A percentile compares a stretch with the other conserved stretches of the same genome.
These are phyloP conservation scores for Acacia acuminata DNA, from an alignment of 306 rosid genomes.

Conservation along the genomic window DNA sequence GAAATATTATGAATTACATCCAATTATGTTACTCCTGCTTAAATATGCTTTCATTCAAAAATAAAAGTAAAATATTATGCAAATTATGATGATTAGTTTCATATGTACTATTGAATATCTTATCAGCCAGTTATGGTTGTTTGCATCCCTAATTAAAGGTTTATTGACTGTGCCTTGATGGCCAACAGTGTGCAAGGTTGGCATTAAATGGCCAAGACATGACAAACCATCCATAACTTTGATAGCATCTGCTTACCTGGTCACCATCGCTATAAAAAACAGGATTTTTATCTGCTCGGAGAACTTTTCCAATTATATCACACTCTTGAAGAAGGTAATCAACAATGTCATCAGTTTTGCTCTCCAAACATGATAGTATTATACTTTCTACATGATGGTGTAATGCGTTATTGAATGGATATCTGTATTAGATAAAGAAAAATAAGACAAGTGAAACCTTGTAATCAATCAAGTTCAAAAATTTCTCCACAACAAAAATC, in stretches of 20 bases:
- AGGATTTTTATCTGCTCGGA: slow-evolving; percentile 72
- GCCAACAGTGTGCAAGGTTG: neutral
- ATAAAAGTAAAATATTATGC: slow-evolving; percentile 1
- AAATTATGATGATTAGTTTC: slow-evolving; percentile 2
- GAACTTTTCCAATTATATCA: slow-evolving; percentile 76
- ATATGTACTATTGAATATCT: neutral
- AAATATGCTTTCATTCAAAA: slow-evolving; percentile 5
- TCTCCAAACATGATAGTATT: slow-evolving; percentile 80
- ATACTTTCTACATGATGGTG: slow-evolving; percentile 97
- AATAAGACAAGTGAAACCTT: slow-evolving; percentile 18
- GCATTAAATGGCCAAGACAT: neutral
- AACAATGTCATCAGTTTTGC: slow-evolving; percentile 67
- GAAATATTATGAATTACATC: slow-evolving; percentile 1
- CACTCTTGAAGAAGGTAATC: slow-evolving; percentile 85
- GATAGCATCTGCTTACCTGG: slow-evolving; percentile 56
- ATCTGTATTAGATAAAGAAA: slow-evolving; percentile 59
- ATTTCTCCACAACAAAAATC: slow-evolving; percentile 14
- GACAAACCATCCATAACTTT: slow-evolving; percentile 36
- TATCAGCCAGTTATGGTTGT: neutral
- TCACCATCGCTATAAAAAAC: slow-evolving; percentile 53
- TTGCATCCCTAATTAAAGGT: neutral
- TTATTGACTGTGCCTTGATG: neutral
- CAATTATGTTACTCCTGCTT: slow-evolving; percentile 11
- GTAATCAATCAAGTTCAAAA: slow-evolving; percentile 23
- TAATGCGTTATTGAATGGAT: slow-evolving; percentile 81